Conservation (phyloP, 1,284 basidiomycete species). For the Marasmius sp. region DNA sequence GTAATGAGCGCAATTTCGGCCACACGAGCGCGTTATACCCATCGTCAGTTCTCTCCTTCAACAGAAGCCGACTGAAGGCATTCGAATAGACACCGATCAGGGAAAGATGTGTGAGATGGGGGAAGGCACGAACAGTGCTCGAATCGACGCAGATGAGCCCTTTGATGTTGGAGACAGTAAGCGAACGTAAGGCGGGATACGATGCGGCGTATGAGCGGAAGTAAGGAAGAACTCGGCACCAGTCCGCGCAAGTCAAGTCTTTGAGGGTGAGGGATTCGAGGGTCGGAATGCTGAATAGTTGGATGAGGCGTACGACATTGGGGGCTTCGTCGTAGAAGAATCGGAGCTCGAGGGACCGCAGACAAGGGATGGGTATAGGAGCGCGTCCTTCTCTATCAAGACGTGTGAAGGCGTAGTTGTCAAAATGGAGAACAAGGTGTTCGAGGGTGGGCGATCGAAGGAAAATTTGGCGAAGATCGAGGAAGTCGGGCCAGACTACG, state of each 20-base stretch:
- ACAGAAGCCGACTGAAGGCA: slow-evolving; percentile 13
- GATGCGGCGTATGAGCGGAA: slow-evolving; percentile 14
- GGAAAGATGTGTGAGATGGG: slow-evolving; percentile 9
- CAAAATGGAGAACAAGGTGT: slow-evolving; percentile 15
- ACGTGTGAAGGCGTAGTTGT: slow-evolving; percentile 10
- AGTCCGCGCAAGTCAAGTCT: slow-evolving; percentile 14
- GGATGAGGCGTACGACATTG: slow-evolving; percentile 12
- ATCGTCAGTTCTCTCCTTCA: slow-evolving; percentile 12
- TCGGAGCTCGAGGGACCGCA: slow-evolving; percentile 13
- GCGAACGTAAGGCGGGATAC: slow-evolving; percentile 12
- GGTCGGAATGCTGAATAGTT: slow-evolving; percentile 11
- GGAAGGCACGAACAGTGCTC: slow-evolving; percentile 14
- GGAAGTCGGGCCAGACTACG: slow-evolving; percentile 13
- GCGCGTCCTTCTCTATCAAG: slow-evolving; percentile 13
- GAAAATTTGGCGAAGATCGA: slow-evolving; percentile 12
- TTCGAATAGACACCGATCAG: slow-evolving; percentile 13
- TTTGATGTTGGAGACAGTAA: slow-evolving; percentile 11
- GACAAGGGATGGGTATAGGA: slow-evolving; percentile 13
- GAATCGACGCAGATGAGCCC: slow-evolving; percentile 16
- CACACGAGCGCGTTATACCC: slow-evolving; percentile 12
- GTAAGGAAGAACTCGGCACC: slow-evolving; percentile 16
- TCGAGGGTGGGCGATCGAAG: slow-evolving; percentile 13
- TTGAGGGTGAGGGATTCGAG: slow-evolving; percentile 13
- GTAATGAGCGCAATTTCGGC: slow-evolving; percentile 10
- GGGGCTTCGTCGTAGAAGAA: slow-evolving; percentile 12